Base-by-base conservation (phyloP, 441 rosid species). In the Adansonia grandidieri region DNA sequence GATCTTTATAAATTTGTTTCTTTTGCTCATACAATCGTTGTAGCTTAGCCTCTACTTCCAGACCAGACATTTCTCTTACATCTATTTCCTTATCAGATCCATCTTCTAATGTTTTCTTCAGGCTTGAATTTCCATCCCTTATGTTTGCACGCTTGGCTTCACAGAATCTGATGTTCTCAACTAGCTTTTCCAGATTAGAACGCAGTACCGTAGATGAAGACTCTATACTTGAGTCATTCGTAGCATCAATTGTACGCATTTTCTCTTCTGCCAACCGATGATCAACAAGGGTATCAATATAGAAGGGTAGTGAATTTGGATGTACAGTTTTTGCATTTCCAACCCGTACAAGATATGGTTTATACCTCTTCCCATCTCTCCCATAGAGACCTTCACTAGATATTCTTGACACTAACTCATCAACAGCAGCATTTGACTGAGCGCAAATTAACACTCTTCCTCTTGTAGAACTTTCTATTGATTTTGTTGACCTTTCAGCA, bases 361-460 rank as follows among this genome's bases (percentile, higher is more conserved):
- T 92, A 88, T 90, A 97, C 90, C 79, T 89, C 87, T 88, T 88
- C 75, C 98, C 99, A 86, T 95, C 95, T 77, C 88, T 76, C n/a
- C 97, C 97, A 80, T 88, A 88, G 51, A 97, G 97, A 54, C 99
- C 98, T 84, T 89, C 89, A 77, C 85, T 85, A 71, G 91, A 85
- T 84, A 97, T 90, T 79, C 99, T 91, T 64, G 97, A 91, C 70
- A 97, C 98, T 84, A 97, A 84, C 85, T 97, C 99, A 87, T 97
- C 99, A 87, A 97, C 99, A 54, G 99, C 99, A 73, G 99, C 99
- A 89, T 97, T 97, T 79, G 99, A 97, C 84, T 97, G 99, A 73
- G 99, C 98, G 82, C 99, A 97, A 73, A 97, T 84, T 66, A 97
- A 87, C 76, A 97, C 95, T 84, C 99, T 97, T 86, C 93, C 93